Evolutionary conservation across 768 basidiomycete species (phyloP).

Genomic region (Tulasnella calospora): DNA sequence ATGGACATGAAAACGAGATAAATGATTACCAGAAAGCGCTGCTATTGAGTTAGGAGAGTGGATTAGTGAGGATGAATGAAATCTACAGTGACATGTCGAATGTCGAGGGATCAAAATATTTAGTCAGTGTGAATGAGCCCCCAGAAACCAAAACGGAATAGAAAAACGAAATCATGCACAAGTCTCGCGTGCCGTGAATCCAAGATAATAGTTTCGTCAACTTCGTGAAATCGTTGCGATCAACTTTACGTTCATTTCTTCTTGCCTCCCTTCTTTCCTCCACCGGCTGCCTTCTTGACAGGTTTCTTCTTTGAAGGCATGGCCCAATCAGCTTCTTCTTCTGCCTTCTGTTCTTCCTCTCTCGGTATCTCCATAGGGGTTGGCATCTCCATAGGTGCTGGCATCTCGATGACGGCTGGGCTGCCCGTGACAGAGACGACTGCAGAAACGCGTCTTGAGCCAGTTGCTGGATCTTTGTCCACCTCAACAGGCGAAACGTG

Average conservation of each 20-base stretch:
- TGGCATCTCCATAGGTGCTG: neutral
- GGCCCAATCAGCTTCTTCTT: neutral
- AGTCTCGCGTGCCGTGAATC: neutral
- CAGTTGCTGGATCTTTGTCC: slow-evolving; percentile 1
- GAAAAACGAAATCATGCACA: neutral
- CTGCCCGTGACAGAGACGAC: neutral
- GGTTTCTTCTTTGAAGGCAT: neutral
- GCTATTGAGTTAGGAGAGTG: neutral
- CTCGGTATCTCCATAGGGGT: neutral
- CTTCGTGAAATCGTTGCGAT: neutral
- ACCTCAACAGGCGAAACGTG: neutral
- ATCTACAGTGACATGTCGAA: slow-evolving; percentile 1
- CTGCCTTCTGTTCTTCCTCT: neutral
- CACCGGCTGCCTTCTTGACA: neutral
- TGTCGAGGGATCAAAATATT: slow-evolving; percentile 1
- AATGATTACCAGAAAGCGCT: slow-evolving; percentile 1
- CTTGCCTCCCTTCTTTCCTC: slow-evolving; percentile 1
- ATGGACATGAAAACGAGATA: neutral
- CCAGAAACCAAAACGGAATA: neutral
- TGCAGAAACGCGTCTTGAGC: neutral
- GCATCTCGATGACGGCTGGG: neutral
- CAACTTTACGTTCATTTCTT: neutral
- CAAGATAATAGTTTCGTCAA: neutral
- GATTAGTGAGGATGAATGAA: neutral
- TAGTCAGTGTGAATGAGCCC: neutral